phyloP scores from a whole-genome alignment of 2,329 filamentous ascomycete genomes.

The Myrmaecium sp. region DNA sequence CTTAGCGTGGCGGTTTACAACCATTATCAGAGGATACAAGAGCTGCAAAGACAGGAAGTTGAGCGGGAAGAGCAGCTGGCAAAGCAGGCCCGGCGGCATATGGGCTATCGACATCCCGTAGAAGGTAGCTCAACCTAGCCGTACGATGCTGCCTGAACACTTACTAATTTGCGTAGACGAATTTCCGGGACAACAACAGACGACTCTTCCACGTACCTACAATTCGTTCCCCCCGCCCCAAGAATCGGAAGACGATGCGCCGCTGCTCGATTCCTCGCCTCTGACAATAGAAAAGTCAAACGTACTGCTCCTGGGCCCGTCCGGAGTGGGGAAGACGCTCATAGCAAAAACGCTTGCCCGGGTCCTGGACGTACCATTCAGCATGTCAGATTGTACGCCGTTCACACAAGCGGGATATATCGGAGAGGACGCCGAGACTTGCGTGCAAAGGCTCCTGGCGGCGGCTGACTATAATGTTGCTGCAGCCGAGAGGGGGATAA shows the following conservation, averaged over 20 bases:
- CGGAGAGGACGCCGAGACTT: slow-evolving; percentile 92
- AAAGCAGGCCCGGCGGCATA: slow-evolving; percentile 54
- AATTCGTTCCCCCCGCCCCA: slow-evolving; percentile 16
- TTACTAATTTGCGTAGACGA: slow-evolving; percentile 31
- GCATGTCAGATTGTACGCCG: slow-evolving; percentile 88
- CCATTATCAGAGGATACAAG: slow-evolving; percentile 79
- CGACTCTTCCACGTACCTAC: too few relatives aligned
- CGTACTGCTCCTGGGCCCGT: slow-evolving; percentile 75
- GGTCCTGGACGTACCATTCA: slow-evolving; percentile 87
- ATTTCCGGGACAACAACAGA: slow-evolving; percentile 42
- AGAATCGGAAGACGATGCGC: too few relatives aligned
- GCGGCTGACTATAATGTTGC: slow-evolving; percentile 80
- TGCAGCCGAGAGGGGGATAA: slow-evolving; percentile 76
- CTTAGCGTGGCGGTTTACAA: slow-evolving; percentile 90
- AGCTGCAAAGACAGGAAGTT: slow-evolving; percentile 56
- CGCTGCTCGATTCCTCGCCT: slow-evolving; percentile 37
- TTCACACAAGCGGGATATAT: slow-evolving; percentile 97
- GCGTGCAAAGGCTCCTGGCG: slow-evolving; percentile 76
- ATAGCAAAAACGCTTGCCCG: slow-evolving; percentile 86
- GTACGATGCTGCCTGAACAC: not conserved
- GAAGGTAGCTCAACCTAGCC: slow-evolving; percentile 42
- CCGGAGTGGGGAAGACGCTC: slow-evolving; percentile 89
- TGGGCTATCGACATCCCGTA: slow-evolving; percentile 52
- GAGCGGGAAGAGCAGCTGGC: slow-evolving; percentile 61
- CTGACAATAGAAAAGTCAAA: slow-evolving; percentile 92